Evolutionary conservation across 1,284 basidiomycete genomes (phyloP), one percentile per base, ranked within the genome.

Genomic region (Boletellus deceptivus): DNA sequence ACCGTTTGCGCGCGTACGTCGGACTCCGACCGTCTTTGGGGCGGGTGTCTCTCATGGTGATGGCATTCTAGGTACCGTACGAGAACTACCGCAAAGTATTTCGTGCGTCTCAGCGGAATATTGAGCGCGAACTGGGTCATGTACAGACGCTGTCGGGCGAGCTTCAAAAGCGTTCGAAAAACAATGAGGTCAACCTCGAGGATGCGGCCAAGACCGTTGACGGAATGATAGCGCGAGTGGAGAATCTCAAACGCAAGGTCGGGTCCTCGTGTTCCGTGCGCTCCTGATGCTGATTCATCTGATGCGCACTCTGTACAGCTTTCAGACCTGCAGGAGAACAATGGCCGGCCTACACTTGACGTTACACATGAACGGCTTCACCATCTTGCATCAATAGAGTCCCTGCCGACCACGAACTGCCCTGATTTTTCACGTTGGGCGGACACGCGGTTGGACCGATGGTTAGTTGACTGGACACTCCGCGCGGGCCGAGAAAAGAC

Each of bases 381-480:
- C 54, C 86, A 91, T 65, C 74, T 93, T 31, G 75, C 79, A 18
- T 62, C 72, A 17, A 64, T 91, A 2, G 87, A 91, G 61, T 69
- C 70, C 22, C 63, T 85, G 49, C 74, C 79, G 50, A 73, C 65
- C 47, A 68, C 76, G 9, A 77, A 70, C 49, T 75, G 77, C 49
- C 75, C 80, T 7, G 82, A 84, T 51, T 89, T 84, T 67, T 74
- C 76, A 16, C 74, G 82, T 41, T 96, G 91, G 91, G 82, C 85
- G 16, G 84, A 89, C 57, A 84, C 78, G 36, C 76, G 93, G 27
- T 73, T 98, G 9, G 89, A 95, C 63, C 74, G 96, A 54, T 97
- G 95, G 85, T 75, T 99, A 25, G 86, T 93, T 1, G 96, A 99
- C 68, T 96, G 94, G 84, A 82, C 90, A 41, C 74, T 98, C 37